Conservation (phyloP, 2,329 filamentous ascomycete genomes). For the Fusarium sublunatum region DNA sequence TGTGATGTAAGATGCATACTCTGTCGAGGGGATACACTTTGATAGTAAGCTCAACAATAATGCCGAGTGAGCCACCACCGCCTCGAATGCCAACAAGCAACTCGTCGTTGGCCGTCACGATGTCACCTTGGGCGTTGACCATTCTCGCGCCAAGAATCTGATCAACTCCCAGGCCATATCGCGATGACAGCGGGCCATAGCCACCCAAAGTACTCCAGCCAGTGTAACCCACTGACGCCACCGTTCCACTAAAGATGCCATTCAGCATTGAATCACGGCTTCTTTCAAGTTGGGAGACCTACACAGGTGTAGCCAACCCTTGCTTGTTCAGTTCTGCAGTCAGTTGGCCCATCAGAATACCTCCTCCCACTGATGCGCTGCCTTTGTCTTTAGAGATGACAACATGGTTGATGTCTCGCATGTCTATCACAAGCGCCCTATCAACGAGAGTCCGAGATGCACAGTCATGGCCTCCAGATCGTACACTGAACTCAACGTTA, state of each 20-base stretch:
- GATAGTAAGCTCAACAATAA: constrained; percentile 14
- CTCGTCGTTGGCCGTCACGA: constrained; percentile 12
- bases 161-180: constrained; percentile 16
- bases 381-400: neutral
- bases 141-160: constrained; percentile 22
- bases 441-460: constrained; percentile 5
- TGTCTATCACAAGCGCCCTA: constrained; percentile 17
- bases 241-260: neutral
- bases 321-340: neutral
- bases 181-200: constrained; percentile 5
- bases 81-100: constrained; percentile 17
- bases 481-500: constrained; percentile 3
- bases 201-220: constrained; percentile 28
- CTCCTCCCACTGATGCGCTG: constrained; percentile 7
- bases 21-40: neutral
- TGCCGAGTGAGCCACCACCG: constrained; percentile 7
- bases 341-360: neutral
- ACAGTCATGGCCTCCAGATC: constrained; percentile 24
- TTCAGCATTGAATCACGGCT: neutral
- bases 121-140: neutral
- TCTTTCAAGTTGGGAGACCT: neutral
- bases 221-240: constrained; percentile 17
- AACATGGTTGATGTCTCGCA: constrained; percentile 30
- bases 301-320: constrained; percentile 10
- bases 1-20: accelerated